Evolutionary conservation across 2,329 filamentous ascomycete species (phyloP).

Genomic region (Cercospora berteroae): DNA sequence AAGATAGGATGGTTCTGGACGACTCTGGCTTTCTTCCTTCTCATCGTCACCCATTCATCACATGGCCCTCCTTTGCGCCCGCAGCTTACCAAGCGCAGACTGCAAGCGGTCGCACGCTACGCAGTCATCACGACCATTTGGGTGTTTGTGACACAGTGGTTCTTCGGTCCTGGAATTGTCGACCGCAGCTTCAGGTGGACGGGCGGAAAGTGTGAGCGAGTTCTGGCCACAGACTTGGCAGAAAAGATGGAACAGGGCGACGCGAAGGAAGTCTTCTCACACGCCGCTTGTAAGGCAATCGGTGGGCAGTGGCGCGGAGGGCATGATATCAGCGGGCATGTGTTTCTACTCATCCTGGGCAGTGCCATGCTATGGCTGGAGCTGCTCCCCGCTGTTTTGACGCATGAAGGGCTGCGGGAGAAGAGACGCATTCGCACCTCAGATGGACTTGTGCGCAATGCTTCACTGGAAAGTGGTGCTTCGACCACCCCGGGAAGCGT

Average conservation of each 20-base stretch:
- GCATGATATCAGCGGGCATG: conserved; percentile 93
- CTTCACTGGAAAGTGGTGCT: conserved; percentile 43
- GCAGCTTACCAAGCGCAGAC: conserved; percentile 46
- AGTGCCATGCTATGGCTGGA: conserved; percentile 81
- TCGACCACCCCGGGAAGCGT: conserved; percentile 40
- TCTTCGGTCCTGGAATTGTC: conserved; percentile 84
- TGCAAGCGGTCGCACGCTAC: conserved; percentile 68
- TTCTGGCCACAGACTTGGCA: conserved; percentile 46
- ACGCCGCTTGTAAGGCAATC: conserved; percentile 74
- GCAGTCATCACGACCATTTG: conserved; percentile 71
- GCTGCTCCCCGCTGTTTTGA: conserved; percentile 61
- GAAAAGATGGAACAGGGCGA: conserved; percentile 44
- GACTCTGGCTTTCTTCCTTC: conserved; percentile 68
- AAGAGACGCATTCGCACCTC: conserved; percentile 64
- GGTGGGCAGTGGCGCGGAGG: conserved; percentile 89
- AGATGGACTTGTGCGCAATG: conserved; percentile 60
- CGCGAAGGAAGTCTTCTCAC: conserved; percentile 60
- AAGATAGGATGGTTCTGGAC: conserved; percentile 96
- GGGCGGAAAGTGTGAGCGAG: conserved; percentile 74
- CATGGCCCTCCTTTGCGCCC: conserved; percentile 45
- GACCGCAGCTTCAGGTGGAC: conserved; percentile 87
- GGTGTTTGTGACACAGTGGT: conserved; percentile 93
- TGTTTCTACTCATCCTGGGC: conserved; percentile 85
- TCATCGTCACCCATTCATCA: conserved; percentile 66
- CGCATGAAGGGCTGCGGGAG: conserved; percentile 51